Evolutionary conservation across 495 filamentous ascomycete genomes (phyloP).

Genomic region (Xylaria curta): DNA sequence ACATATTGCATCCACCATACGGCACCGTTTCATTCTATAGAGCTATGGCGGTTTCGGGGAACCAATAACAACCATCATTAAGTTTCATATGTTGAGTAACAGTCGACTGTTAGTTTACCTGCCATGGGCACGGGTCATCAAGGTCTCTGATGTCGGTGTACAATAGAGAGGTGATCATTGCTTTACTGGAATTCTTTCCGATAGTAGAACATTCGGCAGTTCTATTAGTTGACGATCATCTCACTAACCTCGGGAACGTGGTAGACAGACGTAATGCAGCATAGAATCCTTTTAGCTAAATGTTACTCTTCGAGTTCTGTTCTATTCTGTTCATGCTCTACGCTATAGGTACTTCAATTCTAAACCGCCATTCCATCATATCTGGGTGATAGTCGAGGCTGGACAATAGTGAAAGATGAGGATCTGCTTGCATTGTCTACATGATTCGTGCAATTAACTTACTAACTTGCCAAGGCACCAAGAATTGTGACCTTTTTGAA

Average conservation of each 20-base stretch:
- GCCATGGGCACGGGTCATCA: neutral
- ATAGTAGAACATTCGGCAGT: constrained; percentile 4
- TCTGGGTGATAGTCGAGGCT: neutral
- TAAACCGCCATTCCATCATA: neutral
- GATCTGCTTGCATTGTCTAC: constrained; percentile 10
- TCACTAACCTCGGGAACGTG: neutral
- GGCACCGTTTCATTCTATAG: neutral
- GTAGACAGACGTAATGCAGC: neutral
- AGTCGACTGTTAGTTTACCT: neutral
- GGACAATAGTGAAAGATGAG: constrained; percentile 6
- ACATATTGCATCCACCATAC: neutral
- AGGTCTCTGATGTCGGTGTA: neutral
- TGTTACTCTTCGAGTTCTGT: neutral
- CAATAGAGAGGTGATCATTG: constrained; percentile 10
- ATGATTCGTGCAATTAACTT: constrained; percentile 20
- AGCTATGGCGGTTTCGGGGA: neutral
- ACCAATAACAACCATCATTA: neutral
- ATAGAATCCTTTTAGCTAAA: neutral
- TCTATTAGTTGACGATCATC: constrained; percentile 3
- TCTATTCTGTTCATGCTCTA: neutral
- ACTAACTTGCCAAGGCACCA: constrained; percentile 1
- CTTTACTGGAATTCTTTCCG: neutral
- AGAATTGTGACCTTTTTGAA: neutral
- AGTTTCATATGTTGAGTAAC: neutral
- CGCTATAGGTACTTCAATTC: neutral